Conservation (phyloP, 73 alveolate genomes). For the Symbiodinium pilosum region DNA sequence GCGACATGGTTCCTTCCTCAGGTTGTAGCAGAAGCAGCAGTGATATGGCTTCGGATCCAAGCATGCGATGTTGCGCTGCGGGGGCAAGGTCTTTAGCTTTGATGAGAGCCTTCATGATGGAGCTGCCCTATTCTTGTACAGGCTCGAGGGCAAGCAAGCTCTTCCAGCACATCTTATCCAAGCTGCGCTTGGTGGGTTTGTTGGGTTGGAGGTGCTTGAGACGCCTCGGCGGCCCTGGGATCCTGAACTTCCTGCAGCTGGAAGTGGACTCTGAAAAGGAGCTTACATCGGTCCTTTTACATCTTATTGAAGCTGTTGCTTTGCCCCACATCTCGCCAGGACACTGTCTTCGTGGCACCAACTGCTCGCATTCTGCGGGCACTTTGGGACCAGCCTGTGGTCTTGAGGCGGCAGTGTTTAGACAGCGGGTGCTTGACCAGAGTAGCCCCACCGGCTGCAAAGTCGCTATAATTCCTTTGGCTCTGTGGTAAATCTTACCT, state of each 20-base stretch:
- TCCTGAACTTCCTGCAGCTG: conserved; percentile 75
- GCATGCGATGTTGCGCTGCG: neutral
- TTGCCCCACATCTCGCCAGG: neutral
- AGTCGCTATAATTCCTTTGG: no score
- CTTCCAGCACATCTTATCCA: neutral
- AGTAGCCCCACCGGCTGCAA: no score
- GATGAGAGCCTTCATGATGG: conserved; percentile 89
- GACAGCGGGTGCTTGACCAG: neutral
- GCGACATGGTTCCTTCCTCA: neutral
- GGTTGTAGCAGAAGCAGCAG: neutral
- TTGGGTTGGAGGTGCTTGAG: neutral
- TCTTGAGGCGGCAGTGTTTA: neutral
- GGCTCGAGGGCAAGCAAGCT: neutral
- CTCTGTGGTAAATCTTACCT: no score
- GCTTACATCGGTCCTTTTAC: no score
- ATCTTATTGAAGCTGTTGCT: neutral
- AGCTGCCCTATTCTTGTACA: conserved; percentile 63
- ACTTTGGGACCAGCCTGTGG: conserved; percentile 61
- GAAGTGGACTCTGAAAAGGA: conserved; percentile 60
- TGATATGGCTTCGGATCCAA: no score
- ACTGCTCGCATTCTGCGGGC: conserved; percentile 38
- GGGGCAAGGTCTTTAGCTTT: conserved; percentile 32
- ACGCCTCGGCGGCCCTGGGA: conserved; percentile 70
- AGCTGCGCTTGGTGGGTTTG: neutral
- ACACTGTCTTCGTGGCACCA: conserved; percentile 23